Base-by-base conservation (phyloP, 768 basidiomycete species). In the Coprinopsis cinerea region DNA sequence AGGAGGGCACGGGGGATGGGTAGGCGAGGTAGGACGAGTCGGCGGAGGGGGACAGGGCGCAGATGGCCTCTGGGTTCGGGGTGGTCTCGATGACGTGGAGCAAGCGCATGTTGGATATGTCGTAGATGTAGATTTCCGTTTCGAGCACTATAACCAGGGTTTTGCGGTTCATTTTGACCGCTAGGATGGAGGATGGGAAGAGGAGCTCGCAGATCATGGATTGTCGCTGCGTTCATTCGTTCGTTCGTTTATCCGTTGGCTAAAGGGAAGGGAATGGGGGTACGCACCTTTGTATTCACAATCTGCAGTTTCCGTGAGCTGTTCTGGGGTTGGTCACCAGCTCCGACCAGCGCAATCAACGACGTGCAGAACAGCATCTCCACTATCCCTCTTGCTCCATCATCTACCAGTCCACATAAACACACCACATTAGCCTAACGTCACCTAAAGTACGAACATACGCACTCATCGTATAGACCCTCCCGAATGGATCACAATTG, bases 331-430 rank as follows among this genome's bases (percentile, higher is more conserved):
- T 92, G 87, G 69, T 96, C 93, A 13, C 92, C 92, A 2, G 92
- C 92, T 6, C 96, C 96, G 18, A 98, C 96, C 26, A 99, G 77
- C 0, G 96, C 96, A 41, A 99, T 92, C 54, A 99, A 80, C 18
- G 93, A 96, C 4, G 96, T 99, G 70, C 94, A 97, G 73, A 99
- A 99, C 52, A 99, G 76, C 96, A 99, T 99, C 68, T 99, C 96
- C 14, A 97, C 95, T 54, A 96, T 96, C 20, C 93, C 92, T 15
- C 89, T 80, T 1, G 95, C 91, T 6, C 95, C 94, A 52, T 97
- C 93, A 59, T 88, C 95, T 92, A 53, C 11, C 9, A 18, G 24
- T n/a, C 39, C 5, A 27, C 3, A 17, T n/a, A 30, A 45, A 17
- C 44, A 32, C 18, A 9, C 10, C 11, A 11, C 11, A 20, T 18